Base-by-base conservation (phyloP, 257 asterid species). In the Salvia hispanica region DNA sequence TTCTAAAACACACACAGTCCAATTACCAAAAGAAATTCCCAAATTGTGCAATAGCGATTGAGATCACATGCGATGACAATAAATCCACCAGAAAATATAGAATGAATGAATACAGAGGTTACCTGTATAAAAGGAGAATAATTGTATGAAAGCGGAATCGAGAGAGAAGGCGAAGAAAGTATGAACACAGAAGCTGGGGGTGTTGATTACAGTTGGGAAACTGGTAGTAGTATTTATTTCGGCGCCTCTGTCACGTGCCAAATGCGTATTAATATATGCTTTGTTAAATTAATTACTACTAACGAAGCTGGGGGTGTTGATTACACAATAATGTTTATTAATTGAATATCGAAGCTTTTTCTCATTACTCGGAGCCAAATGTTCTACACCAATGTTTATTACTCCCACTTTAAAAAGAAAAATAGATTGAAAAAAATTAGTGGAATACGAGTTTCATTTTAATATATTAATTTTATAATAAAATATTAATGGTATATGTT, bases 81-180 rank as follows among this genome's bases (percentile, higher is more conserved):
- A 60, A 71, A 71, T 62, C 40, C 11, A 5, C 58, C 45, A 13
- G 40, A 58, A 13, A 34, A n/a, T n/a, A n/a, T n/a, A 58, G 2
- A 53, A 52, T 21, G 40, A 33, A 64, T 15, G 59, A 51, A 58
- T 31, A n/a, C 11, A 62, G 15, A 50, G 64, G 61, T 46, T 55
- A 74, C 77, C 45, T 58, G 2, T 8, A 10, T 2, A 45, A 62
- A 12, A 39, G 40, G 69, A 55, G 69, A 55, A 66, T 56, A 36
- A 60, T n/a, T 25, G 4, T 18, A 15, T 3, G 61, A 18, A 57
- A 44, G 48, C 31, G 62, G 50, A 28, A 33, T 18, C 9, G 25
- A 66, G 13, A 21, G 71, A 61, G 45, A 13, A 59, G 46, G 46
- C 7, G 55, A 59, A 44, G 60, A 44, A 15, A 21, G 58, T 37